Percentiles rank a stretch among this genome's conserved stretches.
Conservation (phyloP, 345 rosid species). For the Populus pruinosa region DNA sequence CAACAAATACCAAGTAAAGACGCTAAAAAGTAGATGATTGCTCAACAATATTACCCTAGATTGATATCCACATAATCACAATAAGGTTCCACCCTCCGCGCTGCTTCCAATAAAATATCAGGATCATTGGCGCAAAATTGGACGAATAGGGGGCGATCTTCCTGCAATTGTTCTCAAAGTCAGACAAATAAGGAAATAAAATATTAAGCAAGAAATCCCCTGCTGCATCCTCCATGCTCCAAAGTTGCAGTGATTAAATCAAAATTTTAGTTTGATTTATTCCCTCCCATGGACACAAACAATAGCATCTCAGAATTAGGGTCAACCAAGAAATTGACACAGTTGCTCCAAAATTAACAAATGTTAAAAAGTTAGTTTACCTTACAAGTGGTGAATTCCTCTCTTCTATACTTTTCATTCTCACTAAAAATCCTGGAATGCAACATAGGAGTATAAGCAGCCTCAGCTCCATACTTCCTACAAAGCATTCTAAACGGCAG, state of each 20-base stretch:
- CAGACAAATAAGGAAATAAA: neutral
- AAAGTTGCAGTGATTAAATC: too few relatives aligned
- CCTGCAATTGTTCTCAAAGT: conserved; percentile 44
- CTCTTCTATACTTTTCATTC: conserved; percentile 65
- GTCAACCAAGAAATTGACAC: neutral
- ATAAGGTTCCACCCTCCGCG: conserved; percentile 63
- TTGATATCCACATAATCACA: conserved; percentile 95
- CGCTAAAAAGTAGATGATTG: neutral
- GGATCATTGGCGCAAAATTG: conserved; percentile 98
- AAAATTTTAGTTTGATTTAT: too few relatives aligned
- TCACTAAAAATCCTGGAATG: conserved; percentile 84
- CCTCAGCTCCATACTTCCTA: conserved; percentile 82
- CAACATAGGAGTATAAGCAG: conserved; percentile 92
- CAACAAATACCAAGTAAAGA: neutral
- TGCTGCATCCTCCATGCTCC: neutral
- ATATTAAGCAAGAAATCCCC: neutral
- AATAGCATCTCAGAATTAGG: neutral
- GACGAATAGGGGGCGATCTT: conserved; percentile 89
- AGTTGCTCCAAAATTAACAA: too few relatives aligned
- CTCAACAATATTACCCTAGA: conserved; percentile 55
- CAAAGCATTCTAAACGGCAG: conserved; percentile 95
- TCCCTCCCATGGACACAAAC: neutral
- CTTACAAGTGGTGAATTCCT: conserved; percentile 88
- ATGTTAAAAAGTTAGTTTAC: conserved; percentile 23
- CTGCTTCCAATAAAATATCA: conserved; percentile 69